Base-by-base conservation (phyloP, 352 stramenopile species). In the Thraustochytrium striatum region DNA sequence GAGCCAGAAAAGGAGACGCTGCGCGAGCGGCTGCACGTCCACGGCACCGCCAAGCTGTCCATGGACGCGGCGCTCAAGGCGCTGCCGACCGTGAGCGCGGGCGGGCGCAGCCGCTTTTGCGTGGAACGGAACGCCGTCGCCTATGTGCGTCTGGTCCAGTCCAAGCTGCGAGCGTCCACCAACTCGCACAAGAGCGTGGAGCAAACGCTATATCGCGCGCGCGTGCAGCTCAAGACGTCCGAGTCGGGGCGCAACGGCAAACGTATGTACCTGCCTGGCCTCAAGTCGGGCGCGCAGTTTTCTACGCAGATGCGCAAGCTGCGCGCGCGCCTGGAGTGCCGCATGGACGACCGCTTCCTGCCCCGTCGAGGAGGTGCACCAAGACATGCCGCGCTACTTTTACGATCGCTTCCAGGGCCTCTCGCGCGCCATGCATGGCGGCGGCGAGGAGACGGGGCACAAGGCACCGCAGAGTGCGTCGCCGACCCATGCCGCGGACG, bases 191-290 rank as follows among this genome's bases (percentile, higher is more conserved):
- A 61, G 16, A 44, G 21, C 41, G 65, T 30, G 1, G 65, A 75
- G 36, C 28, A 75, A 21, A 11, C 52, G 1, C 47, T 75, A 3
- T 55, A 61, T 30, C 43, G 50, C 11, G 65, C 65, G 1, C 44
- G 65, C 25, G 65, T 75, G 36, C 65, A 75, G 50, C 65, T 75
- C 30, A 75, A 75, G 65, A 30, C 11, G 19, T 75, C 65, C 28
- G 65, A 75, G 65, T 43, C 61, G 30, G 50, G 65, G 5, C 16
- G 65, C 19, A 61, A 75, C 8, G 65, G 65, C 25, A 3, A 68
- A 3, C 44, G 32, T 8, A 58, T 25, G 9, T 75, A 75, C 36
- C 16, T 75, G 7, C 65, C 39, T 3, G 65, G 65, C 9, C 39
- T 75, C 32, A 44, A 58, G 35, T 75, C 65, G 13, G 65, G 65